phyloP scores from a whole-genome alignment of 108 stramenopile species.

The Cyclotella sp. region DNA sequence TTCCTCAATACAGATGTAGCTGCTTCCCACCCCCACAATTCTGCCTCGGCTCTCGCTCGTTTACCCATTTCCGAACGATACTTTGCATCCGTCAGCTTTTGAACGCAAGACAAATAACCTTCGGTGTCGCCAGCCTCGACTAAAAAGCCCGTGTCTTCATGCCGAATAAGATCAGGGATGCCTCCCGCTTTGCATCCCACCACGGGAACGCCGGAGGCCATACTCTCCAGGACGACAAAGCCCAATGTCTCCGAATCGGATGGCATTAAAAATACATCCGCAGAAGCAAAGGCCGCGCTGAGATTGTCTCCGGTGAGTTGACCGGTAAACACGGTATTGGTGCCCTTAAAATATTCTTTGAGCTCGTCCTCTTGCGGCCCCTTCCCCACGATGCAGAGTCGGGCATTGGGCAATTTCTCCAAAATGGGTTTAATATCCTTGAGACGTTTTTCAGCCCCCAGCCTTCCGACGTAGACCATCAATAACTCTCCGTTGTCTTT shows the following conservation, averaged over 20 bases:
- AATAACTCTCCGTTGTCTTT: slow-evolving; percentile 86
- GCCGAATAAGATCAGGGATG: slow-evolving; percentile 76
- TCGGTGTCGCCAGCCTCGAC: slow-evolving; percentile 62
- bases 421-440: slow-evolving; percentile 78
- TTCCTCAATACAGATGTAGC: slow-evolving; percentile 87
- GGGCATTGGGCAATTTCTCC: slow-evolving; percentile 71
- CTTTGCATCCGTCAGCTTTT: slow-evolving; percentile 58
- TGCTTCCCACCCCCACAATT: slow-evolving; percentile 91
- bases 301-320: slow-evolving; percentile 67
- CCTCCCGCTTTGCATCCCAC: slow-evolving; percentile 77
- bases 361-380: slow-evolving; percentile 69
- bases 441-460: slow-evolving; percentile 89
- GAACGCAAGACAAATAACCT: slow-evolving; percentile 59
- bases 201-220: slow-evolving; percentile 91
- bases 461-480: slow-evolving; percentile 91
- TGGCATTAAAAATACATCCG: slow-evolving; percentile 83
- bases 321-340: slow-evolving; percentile 68
- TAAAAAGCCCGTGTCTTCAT: slow-evolving; percentile 76
- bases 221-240: slow-evolving; percentile 90
- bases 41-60: slow-evolving; percentile 79
- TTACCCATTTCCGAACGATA: slow-evolving; percentile 72
- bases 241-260: slow-evolving; percentile 85
- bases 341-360: slow-evolving; percentile 59
- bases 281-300: slow-evolving; percentile 67
- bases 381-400: slow-evolving; percentile 67